Percentiles rank a stretch among this genome's conserved stretches.
Conservation (phyloP, 2,329 filamentous ascomycete species). For the Cladobotryum mycophilum region DNA sequence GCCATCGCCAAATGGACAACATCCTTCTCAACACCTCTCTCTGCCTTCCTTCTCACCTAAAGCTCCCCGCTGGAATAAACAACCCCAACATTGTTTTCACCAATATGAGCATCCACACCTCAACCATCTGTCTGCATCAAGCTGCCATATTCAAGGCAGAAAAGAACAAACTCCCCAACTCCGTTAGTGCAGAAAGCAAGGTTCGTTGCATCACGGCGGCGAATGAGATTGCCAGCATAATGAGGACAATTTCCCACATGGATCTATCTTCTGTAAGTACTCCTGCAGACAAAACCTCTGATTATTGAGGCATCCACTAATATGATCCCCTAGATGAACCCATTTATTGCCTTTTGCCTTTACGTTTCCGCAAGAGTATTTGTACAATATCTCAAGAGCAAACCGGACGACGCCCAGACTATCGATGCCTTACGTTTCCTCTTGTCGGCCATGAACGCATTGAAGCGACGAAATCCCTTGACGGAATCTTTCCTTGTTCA, state of each 20-base stretch:
- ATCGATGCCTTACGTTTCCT: conserved; percentile 83
- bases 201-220: conserved; percentile 88
- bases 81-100: conserved; percentile 86
- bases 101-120: conserved; percentile 96
- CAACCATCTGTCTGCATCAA: conserved; percentile 95
- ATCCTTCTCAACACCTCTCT: conserved; percentile 83
- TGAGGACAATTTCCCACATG: conserved; percentile 89
- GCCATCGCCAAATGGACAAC: conserved; percentile 83
- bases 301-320: not conserved
- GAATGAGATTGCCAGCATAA: conserved; percentile 88
- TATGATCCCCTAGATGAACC: conserved; percentile 64
- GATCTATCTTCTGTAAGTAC: conserved; percentile 70
- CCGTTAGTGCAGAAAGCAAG: conserved; percentile 83
- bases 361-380: conserved; percentile 96
- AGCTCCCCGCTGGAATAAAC: conserved; percentile 66
- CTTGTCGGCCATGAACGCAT: conserved; percentile 79
- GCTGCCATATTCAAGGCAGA: conserved; percentile 97
- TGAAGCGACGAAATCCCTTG: conserved; percentile 82
- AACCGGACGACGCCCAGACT: conserved; percentile 75
- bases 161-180: conserved; percentile 70
- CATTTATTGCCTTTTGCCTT: conserved; percentile 90
- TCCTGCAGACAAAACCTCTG: not conserved
- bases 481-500: conserved; percentile 94
- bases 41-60: conserved; percentile 71
- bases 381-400: conserved; percentile 90